Evolutionary conservation across 495 filamentous ascomycete species (phyloP).

Genomic region (Lentithecium fluviatile): DNA sequence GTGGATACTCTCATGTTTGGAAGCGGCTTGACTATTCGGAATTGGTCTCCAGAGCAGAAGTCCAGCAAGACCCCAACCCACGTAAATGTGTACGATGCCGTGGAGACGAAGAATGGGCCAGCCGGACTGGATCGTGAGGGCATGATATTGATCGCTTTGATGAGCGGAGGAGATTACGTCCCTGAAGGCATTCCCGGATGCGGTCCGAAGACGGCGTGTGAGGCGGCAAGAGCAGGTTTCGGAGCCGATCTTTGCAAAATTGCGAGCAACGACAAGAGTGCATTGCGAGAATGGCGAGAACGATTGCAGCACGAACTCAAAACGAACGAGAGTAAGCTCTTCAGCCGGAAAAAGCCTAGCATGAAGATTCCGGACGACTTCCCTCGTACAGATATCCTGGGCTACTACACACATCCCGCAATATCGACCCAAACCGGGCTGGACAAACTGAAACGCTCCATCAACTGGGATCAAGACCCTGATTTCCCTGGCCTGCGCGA

Average conservation of each 20-base stretch:
- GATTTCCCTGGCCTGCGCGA: conserved; percentile 66
- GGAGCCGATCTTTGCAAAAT: conserved; percentile 72
- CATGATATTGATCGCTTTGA: conserved; percentile 92
- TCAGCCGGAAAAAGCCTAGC: conserved; percentile 68
- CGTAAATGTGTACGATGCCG: conserved; percentile 71
- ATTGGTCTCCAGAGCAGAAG: conserved; percentile 74
- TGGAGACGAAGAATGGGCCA: conserved; percentile 51
- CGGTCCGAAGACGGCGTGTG: conserved; percentile 80
- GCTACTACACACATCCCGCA: conserved; percentile 82
- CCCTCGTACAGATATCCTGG: conserved; percentile 71
- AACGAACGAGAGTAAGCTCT: conserved; percentile 82
- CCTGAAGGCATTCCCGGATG: conserved; percentile 86
- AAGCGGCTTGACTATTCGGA: conserved; percentile 70
- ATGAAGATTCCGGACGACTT: conserved; percentile 78
- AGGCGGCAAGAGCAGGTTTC: conserved; percentile 87
- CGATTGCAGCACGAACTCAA: conserved; percentile 70
- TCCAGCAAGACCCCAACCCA: conserved; percentile 73
- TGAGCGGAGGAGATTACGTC: conserved; percentile 94
- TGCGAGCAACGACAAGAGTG: conserved; percentile 40
- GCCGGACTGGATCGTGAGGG: conserved; percentile 72
- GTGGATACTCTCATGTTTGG: conserved; percentile 99
- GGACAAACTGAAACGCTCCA: conserved; percentile 52
- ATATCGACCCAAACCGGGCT: conserved; percentile 67
- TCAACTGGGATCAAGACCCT: conserved; percentile 64
- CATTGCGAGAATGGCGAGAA: conserved; percentile 69